Base-by-base conservation (phyloP, 2,329 filamentous ascomycete genomes). In the Corinectria fuckeliana region DNA sequence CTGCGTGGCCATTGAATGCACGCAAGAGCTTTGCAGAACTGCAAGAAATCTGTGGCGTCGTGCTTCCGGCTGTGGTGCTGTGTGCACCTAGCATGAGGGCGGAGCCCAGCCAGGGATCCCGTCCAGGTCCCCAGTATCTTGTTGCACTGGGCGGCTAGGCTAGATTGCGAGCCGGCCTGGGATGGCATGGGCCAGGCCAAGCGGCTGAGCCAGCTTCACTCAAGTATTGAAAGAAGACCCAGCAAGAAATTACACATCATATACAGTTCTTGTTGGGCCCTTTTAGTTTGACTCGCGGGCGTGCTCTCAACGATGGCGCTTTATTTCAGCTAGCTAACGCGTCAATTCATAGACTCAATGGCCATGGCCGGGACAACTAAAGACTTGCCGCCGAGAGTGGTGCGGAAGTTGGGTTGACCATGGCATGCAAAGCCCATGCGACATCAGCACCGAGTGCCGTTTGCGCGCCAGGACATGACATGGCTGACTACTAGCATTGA, bases 1-100 rank as follows among this genome's bases (percentile, higher is more conserved):
- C 18, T n/a, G 30, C 48, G 21, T 34, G 42, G 38, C 23, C 10
- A 55, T 39, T 42, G 48, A 56, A 50, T 34, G 41, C 20, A 58
- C 50, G 39, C 59, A 66, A 64, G 41, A 63, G 55, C 55, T 63
- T 57, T 51, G 36, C 36, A 38, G 39, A 34, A 13, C 56, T 61
- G 53, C 56, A 62, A 56, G 55, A 52, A 60, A 60, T 66, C 44
- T 50, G 51, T 58, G 58, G 59, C 52, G 57, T 41, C 36, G 44
- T 62, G 44, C 49, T 60, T 56, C 39, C 44, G 50, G 55, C 57
- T 41, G 50, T 49, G 47, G 60, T 63, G 53, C 53, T 60, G 41
- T 9, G 53, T 56, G 48, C 42, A 38, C 50, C 58, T n/a, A 51
- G 20, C 25, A 34, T 28, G 30, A 45, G 23, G 52, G 39, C 58